Percentiles rank a stretch among this genome's conserved stretches.
Conservation (phyloP, 768 basidiomycete genomes). For the Leucogyrophana mollusca region DNA sequence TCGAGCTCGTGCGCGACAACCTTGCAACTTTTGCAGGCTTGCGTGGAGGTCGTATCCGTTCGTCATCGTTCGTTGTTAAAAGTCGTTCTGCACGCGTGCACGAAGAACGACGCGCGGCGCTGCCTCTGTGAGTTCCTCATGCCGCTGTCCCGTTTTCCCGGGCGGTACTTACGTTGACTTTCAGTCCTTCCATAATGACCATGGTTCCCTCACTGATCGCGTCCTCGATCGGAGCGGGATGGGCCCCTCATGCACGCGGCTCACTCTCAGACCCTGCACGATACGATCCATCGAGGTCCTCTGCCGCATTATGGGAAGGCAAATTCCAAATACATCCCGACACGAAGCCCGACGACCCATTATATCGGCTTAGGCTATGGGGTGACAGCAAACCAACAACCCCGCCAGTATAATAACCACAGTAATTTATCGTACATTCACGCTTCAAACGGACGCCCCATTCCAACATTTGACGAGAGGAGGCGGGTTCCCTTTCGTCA, state of each 20-base stretch:
- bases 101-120: slow-evolving; percentile 37
- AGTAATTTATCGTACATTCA: background rate
- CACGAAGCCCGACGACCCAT: slow-evolving; percentile 65
- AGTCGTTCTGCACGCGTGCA: slow-evolving; percentile 64
- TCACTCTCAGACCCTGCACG: slow-evolving; percentile 74
- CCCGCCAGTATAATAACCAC: slow-evolving; percentile 4
- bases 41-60: slow-evolving; percentile 85
- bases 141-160: slow-evolving; percentile 1
- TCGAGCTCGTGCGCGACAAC: slow-evolving; percentile 83
- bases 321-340: slow-evolving; percentile 88
- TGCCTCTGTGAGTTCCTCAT: slow-evolving; percentile 44
- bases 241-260: slow-evolving; percentile 54
- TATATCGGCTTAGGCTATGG: slow-evolving; percentile 31
- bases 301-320: slow-evolving; percentile 82
- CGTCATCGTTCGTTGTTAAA: slow-evolving; percentile 83
- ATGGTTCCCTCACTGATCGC: slow-evolving; percentile 77
- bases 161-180: slow-evolving; percentile 20
- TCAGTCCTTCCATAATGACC: slow-evolving; percentile 67
- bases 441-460: no score
- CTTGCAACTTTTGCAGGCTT: slow-evolving; percentile 78
- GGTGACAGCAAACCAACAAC: slow-evolving; percentile 18
- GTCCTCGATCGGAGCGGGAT: slow-evolving; percentile 69
- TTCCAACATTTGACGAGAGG: background rate
- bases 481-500: background rate
- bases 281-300: slow-evolving; percentile 75